Percentiles rank a stretch among this genome's conserved stretches.
Evolutionary conservation across 2,329 filamentous ascomycete genomes (phyloP).

Genomic region (Epichloe elymi): DNA sequence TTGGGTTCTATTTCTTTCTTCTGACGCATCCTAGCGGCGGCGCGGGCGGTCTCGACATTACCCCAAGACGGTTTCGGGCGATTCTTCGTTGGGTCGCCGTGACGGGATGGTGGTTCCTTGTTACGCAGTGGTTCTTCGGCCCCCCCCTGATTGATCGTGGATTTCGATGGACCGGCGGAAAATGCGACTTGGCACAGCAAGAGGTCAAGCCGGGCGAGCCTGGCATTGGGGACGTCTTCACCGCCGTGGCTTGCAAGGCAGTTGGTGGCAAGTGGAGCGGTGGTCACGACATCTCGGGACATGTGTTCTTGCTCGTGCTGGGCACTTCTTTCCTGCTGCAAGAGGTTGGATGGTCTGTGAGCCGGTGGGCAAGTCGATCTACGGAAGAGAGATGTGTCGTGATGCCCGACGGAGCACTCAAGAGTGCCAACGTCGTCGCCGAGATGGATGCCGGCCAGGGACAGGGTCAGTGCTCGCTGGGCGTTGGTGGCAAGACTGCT

Average conservation of each 20-base stretch:
- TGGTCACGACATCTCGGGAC: conserved; percentile 93
- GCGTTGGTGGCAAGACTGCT: conserved; percentile 42
- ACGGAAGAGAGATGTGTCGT: conserved; percentile 53
- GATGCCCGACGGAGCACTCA: conserved; percentile 52
- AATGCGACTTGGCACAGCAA: conserved; percentile 51
- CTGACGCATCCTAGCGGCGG: conserved; percentile 48
- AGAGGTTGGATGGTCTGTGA: conserved; percentile 54
- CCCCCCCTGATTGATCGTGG: conserved; percentile 79
- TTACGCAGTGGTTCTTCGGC: conserved; percentile 97
- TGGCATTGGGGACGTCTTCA: conserved; percentile 43
- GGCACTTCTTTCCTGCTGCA: conserved; percentile 71
- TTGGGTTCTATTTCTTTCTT: conserved; percentile 58
- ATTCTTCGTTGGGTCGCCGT: conserved; percentile 54
- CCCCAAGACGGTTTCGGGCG: conserved; percentile 38
- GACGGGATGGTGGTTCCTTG: conserved; percentile 68
- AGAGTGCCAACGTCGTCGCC: conserved; percentile 40
- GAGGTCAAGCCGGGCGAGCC: conserved; percentile 32
- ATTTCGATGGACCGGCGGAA: conserved; percentile 79
- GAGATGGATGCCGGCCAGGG: conserved; percentile 14
- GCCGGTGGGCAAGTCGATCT: conserved; percentile 25
- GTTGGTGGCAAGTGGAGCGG: conserved; percentile 76
- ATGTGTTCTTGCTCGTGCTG: conserved; percentile 84
- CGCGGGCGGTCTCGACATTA: conserved; percentile 12
- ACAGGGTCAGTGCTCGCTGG: conserved; percentile 19
- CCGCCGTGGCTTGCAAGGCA: conserved; percentile 67